These are phyloP conservation scores for Lantana camara DNA, from an alignment of 257 asterid species.

Conservation along the genomic window DNA sequence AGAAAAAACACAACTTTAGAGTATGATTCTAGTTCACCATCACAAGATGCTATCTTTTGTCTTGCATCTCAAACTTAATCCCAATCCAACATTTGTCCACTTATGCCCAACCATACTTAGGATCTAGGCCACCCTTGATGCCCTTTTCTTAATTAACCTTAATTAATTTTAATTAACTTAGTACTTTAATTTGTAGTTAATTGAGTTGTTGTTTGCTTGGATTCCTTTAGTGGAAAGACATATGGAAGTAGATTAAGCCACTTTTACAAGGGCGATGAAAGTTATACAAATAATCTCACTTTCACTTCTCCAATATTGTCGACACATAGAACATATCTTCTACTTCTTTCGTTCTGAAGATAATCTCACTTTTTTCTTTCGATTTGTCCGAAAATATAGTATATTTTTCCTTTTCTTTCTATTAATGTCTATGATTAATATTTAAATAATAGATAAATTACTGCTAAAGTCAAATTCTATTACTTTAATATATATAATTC, in stretches of 20 bases:
- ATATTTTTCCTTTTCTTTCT: too few relatives aligned
- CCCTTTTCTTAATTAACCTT: slow-evolving; percentile 27
- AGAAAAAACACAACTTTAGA: neutral
- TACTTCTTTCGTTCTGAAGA: too few relatives aligned
- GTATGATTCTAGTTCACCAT: slow-evolving; percentile 22
- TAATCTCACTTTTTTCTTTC: too few relatives aligned
- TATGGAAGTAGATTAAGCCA: slow-evolving; percentile 14
- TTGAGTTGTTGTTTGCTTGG: neutral
- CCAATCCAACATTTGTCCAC: slow-evolving; percentile 18
- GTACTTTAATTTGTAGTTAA: slow-evolving; percentile 15
- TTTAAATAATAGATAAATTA: too few relatives aligned
- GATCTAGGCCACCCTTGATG: slow-evolving; percentile 48
- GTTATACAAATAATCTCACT: neutral
- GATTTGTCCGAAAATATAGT: too few relatives aligned
- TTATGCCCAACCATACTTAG: slow-evolving; percentile 30
- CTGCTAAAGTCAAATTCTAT: too few relatives aligned
- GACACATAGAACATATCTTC: too few relatives aligned
- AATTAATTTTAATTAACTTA: too few relatives aligned
- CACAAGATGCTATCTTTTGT: slow-evolving; percentile 47
- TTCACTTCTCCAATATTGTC: too few relatives aligned
- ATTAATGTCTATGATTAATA: too few relatives aligned
- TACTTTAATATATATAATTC: too few relatives aligned
- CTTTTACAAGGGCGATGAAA: slow-evolving; percentile 22
- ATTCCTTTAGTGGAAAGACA: slow-evolving; percentile 13
- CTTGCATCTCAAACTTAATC: slow-evolving; percentile 15